Evolutionary conservation across 441 rosid species (phyloP), one percentile per base, ranked within the genome.

Genomic region (Bocquillonia castaneifolia): DNA sequence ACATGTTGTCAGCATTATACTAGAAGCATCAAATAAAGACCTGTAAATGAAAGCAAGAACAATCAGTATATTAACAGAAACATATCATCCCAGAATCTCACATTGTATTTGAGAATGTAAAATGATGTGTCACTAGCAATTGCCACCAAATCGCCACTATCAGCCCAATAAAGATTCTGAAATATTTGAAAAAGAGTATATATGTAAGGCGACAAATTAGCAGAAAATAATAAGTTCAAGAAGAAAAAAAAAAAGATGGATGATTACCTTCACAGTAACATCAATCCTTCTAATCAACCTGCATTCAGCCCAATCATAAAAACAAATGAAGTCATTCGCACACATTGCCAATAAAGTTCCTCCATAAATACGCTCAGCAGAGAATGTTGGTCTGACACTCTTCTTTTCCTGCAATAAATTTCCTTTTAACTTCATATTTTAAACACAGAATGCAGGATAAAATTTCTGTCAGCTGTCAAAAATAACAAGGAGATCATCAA

Each of bases 261-360:
- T 20, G 53, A 93, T 84, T 87, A 91, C 99, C 80, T 95, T 95
- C 71, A 95, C 97, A 39, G 79, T 85, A 50, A 95, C 99, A 82
- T 95, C 99, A 79, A 95, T 92, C 54, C 98, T 86, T 69, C 97
- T 85, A 72, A 95, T 86, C 84, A 95, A 78, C 82, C 98, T 86
- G 86, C 99, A 95, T 67, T 95, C 98, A 74, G 85, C 88, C 99
- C 99, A 95, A 81, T 92, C 97, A 80, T 90, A 95, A 76, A 92
- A 95, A 76, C 99, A 95, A 76, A 92, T 92, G 76, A 95, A 95
- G 80, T 92, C 99, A 78, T 85, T 95, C 66, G 98, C 87, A 84
- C 99, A 88, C 98, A 95, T 95, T 44, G 98, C 96, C 78, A 95
- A 77, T 67, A 95, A 80, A 65, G 88, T 83, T 64, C 99, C 98